Conservation (phyloP, 768 basidiomycete genomes). For the Tylopilus felleus region DNA sequence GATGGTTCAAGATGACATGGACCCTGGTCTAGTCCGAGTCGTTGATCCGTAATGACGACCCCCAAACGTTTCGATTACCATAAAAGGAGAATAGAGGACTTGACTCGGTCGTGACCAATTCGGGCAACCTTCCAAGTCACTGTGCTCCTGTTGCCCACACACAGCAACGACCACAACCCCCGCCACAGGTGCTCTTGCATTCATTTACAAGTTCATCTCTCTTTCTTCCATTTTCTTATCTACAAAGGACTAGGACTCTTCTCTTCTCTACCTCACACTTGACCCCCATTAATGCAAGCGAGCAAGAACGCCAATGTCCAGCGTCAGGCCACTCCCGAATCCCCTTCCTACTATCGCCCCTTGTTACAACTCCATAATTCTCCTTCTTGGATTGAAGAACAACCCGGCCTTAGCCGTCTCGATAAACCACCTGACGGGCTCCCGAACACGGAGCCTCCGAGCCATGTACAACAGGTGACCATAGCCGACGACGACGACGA, state of each 20-base stretch:
- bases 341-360: constrained; percentile 24
- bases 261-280: constrained; percentile 14
- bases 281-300: constrained; percentile 31
- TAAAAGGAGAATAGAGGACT: constrained; percentile 14
- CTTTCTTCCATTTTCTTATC: constrained; percentile 12
- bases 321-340: constrained; percentile 19
- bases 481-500: constrained; percentile 16
- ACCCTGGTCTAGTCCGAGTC: neutral
- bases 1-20: too few species aligned
- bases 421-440: constrained; percentile 11
- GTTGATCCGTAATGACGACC: neutral
- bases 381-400: constrained; percentile 18
- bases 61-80: neutral
- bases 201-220: constrained; percentile 3
- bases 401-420: neutral
- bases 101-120: constrained; percentile 24
- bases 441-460: constrained; percentile 5
- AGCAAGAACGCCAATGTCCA: constrained; percentile 23
- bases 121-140: constrained; percentile 6
- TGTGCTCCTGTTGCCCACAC: constrained; percentile 23
- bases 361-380: constrained; percentile 34
- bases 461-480: constrained; percentile 7
- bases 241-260: constrained; percentile 17
- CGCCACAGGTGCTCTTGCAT: constrained; percentile 29
- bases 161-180: constrained; percentile 18